phyloP scores from a whole-genome alignment of 768 basidiomycete genomes.

The Mycena belliarum region DNA sequence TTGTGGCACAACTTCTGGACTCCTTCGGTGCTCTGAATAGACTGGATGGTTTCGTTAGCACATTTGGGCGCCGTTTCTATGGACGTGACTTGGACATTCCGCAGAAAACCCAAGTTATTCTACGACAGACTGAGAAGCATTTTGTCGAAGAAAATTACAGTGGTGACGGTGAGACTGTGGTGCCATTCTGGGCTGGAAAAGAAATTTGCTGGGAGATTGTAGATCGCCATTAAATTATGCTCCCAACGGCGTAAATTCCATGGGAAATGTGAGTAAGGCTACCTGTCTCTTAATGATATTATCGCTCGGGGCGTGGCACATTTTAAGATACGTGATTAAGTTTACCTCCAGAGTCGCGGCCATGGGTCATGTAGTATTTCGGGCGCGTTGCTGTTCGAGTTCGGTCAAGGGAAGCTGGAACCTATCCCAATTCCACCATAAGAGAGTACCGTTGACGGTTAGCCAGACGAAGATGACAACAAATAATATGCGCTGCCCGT shows the following conservation, averaged over 20 bases:
- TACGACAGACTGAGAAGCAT: constrained; percentile 42
- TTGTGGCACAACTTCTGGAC: constrained; percentile 86
- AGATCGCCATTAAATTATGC: neutral
- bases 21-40: constrained; percentile 84
- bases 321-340: neutral
- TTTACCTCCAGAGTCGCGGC: neutral
- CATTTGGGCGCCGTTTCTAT: constrained; percentile 83
- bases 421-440: constrained; percentile 21
- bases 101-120: constrained; percentile 37
- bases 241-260: neutral
- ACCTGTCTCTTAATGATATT: constrained; percentile 2
- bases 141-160: constrained; percentile 51
- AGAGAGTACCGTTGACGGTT: constrained; percentile 4
- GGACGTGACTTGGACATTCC: constrained; percentile 32
- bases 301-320: neutral
- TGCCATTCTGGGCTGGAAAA: constrained; percentile 90
- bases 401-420: constrained; percentile 1
- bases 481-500: constrained; percentile 1
- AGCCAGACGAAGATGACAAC: constrained; percentile 4
- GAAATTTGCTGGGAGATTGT: constrained; percentile 71
- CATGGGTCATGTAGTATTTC: neutral
- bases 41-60: constrained; percentile 78
- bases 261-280: neutral
- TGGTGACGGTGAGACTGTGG: constrained; percentile 52
- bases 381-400: neutral